A percentile compares a stretch with the other conserved stretches of the same genome.
Conservation (phyloP, 140 eudicot species). For the Senecio squalidus region DNA sequence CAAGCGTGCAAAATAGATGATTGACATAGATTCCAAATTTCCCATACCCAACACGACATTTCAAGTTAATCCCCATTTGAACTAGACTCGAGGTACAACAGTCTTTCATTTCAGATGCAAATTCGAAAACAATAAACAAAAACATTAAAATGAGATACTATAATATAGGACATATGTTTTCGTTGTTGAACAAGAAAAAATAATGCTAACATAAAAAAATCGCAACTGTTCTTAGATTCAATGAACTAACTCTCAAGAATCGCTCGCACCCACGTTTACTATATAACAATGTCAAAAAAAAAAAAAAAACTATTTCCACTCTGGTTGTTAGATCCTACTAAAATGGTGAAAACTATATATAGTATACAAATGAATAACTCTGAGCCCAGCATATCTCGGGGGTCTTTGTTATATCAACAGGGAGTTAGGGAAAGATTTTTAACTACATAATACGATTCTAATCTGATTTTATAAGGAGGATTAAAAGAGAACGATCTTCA, state of each 20-base stretch:
- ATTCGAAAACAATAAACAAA: neutral
- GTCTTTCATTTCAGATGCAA: neutral
- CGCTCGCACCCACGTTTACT: slow-evolving; percentile 19
- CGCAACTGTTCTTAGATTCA: slow-evolving; percentile 13
- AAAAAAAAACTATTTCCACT: slow-evolving; percentile 8
- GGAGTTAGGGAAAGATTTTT: slow-evolving; percentile 22
- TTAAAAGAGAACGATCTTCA: slow-evolving; percentile 21
- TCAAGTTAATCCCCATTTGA: neutral
- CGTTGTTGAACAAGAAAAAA: slow-evolving; percentile 16
- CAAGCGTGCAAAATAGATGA: too few species aligned
- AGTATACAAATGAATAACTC: slow-evolving; percentile 27
- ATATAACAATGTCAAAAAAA: slow-evolving; percentile 12
- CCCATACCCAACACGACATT: too few species aligned
- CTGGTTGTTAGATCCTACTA: slow-evolving; percentile 20
- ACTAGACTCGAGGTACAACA: neutral
- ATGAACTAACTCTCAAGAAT: slow-evolving; percentile 13
- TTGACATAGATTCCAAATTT: too few species aligned
- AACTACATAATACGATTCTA: slow-evolving; percentile 22
- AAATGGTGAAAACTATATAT: slow-evolving; percentile 2
- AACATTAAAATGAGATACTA: slow-evolving; percentile 4
- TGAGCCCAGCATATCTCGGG: neutral
- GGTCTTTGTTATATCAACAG: slow-evolving; percentile 26
- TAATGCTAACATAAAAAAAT: slow-evolving; percentile 11
- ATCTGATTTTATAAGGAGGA: slow-evolving; percentile 9
- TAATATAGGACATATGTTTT: slow-evolving; percentile 14